Evolutionary conservation across 1,284 basidiomycete species (phyloP), one percentile per base, ranked within the genome.

Genomic region (Malassezia sp.): DNA sequence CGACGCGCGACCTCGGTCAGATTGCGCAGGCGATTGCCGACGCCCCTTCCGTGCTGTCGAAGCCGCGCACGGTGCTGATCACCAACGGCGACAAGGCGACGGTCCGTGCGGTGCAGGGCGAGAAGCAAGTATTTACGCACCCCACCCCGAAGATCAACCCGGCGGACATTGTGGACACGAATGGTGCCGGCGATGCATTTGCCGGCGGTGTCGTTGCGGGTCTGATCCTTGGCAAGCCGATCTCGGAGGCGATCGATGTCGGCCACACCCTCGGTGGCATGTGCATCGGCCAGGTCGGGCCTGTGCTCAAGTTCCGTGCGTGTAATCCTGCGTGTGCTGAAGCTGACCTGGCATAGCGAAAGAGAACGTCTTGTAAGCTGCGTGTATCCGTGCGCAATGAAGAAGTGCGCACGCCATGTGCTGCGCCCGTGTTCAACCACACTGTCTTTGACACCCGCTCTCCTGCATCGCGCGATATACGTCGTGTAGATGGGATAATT

Each of bases 171-270:
- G 82, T 95, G 49, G 93, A 97, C 73, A 99, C 93, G 47, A 99
- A 97, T 74, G 93, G 87, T 42, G 93, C 93, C n/a, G 93, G 93
- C 42, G 93, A 99, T 72, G 89, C 88, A 41, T 97, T 97, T 62
- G 88, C 89, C n/a, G 93, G 93, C 54, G 93, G 87, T 38, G 90
- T 96, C 76, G 71, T 96, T 39, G 93, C 85, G 40, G 90, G 84
- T 1, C 77, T 81, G 42, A 81, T 88, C 40, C 72, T 79, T 32
- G 89, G 87, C 20, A 95, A 88, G 78, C 73, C 67, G 35, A 68
- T 90, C 38, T 82, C 85, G 32, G 81, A 87, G 71, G 79, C 79
- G 45, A 78, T 97, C 54, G 79, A 84, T 71, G 80, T 80, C 33
- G 93, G 91, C 2, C 91, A 97, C 75, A 83, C 82, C 73, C 71